Evolutionary conservation across 805 yeast genomes (phyloP).

Genomic region (Novakomyces olei): DNA sequence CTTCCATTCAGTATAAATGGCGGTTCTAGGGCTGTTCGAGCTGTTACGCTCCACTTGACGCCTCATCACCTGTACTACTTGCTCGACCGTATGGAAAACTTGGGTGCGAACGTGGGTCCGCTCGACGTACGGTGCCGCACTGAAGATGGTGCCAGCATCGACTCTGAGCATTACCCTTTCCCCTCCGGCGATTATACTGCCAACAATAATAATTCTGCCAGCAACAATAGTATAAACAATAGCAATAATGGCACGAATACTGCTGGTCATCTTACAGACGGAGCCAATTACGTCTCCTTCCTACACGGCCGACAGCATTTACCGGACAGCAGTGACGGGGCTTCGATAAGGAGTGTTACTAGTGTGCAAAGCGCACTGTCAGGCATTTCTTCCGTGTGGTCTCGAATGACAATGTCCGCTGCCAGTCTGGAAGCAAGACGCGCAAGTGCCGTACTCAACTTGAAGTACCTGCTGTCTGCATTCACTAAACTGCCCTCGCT

Average conservation of each 20-base stretch:
- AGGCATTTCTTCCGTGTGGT: slow-evolving; percentile 23
- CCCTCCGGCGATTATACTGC: too few species aligned
- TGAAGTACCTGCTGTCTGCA: slow-evolving; percentile 34
- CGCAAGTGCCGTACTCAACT: slow-evolving; percentile 14
- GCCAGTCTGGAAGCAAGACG: slow-evolving; percentile 4
- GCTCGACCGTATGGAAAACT: slow-evolving; percentile 31
- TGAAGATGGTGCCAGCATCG: slow-evolving; percentile 30
- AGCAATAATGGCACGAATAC: too few species aligned
- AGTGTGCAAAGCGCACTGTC: slow-evolving; percentile 20
- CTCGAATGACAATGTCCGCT: slow-evolving; percentile 10
- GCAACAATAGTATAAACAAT: too few species aligned
- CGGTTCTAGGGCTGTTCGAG: neutral
- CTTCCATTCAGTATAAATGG: neutral
- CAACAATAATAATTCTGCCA: too few species aligned
- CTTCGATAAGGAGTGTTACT: slow-evolving; percentile 10
- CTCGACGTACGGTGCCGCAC: slow-evolving; percentile 36
- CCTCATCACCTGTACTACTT: slow-evolving; percentile 42
- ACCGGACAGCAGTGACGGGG: slow-evolving; percentile 4
- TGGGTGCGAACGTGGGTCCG: slow-evolving; percentile 35
- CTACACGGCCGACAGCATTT: slow-evolving; percentile 15
- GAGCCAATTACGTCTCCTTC: slow-evolving; percentile 32
- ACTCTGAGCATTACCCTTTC: too few species aligned
- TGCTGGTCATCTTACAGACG: too few species aligned
- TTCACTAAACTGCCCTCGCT: slow-evolving; percentile 46
- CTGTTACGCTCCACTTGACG: slow-evolving; percentile 28